Evolutionary conservation across 257 asterid genomes (phyloP), one percentile per base, ranked within the genome.

Genomic region (Solanum chmielewskii): DNA sequence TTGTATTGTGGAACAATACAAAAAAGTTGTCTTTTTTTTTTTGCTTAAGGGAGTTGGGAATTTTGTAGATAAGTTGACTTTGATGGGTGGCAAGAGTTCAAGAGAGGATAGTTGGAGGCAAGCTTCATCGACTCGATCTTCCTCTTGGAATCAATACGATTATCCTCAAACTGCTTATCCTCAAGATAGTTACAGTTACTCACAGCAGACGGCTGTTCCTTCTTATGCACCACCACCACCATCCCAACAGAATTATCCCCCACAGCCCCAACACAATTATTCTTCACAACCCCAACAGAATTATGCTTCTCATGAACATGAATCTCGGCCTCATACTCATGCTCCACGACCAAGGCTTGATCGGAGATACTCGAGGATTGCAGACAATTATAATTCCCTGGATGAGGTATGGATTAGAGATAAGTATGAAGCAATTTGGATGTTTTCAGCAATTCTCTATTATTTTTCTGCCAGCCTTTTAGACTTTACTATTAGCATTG

Each of bases 31-130:
- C n/a, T 18, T 33, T 33, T 33, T 33, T 33, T 33, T 33, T 35
- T 18, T 69, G 23, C 62, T 52, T 2, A 52, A 33, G 78, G 47
- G 47, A 71, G 45, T 87, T 68, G 73, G 12, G 68, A 56, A 80
- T 86, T 74, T 83, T 81, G 84, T 87, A 52, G 91, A 88, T 87
- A 89, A 89, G 84, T 69, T 88, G 93, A 82, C 60, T 89, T 49
- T 87, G 90, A 97, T 97, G 99, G 99, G 99, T 81, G 96, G 89
- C 85, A 94, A 89, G 90, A 93, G 93, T 90, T 97, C 98, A 29
- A 94, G 93, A 74, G 94, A 83, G 27, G 92, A 90, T 15, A 92
- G 89, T 87, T 76, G 91, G 92, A 91, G 95, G 84, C 95, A 90
- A 88, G 90, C 97, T 75, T 89, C 98, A 45, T 84, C 96, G 16